Evolutionary conservation across 2,329 filamentous ascomycete genomes (phyloP), one percentile per base, ranked within the genome.

Genomic region (Elsinoe ampelina): DNA sequence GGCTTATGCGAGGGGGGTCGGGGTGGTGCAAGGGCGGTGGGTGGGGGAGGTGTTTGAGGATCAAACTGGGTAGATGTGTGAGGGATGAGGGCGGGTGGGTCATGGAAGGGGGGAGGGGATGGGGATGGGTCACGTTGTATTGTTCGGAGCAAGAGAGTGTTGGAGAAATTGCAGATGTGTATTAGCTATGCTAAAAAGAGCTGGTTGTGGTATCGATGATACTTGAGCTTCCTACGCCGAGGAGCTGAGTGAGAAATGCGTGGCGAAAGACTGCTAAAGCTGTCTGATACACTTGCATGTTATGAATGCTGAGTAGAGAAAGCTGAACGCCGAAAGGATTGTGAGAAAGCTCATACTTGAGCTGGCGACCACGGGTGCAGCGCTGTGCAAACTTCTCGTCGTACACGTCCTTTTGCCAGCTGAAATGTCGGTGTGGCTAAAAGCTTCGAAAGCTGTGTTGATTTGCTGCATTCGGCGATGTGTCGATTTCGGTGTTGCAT

Each of bases 1-100:
- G 61, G 80, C 79, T 55, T 85, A 83, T 71, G 82, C 80, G 12
- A 73, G 80, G 50, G 77, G 79, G 2, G 82, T 84, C 6, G 83
- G 80, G 67, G 80, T 78, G 0, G 78, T 85, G 54, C 78, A 83
- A 70, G 71, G 83, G 72, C 74, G 78, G 60, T 85, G 82, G 82
- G 72, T 85, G 20, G 77, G 75, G 19, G 78, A 82, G 58, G 73
- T 77, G 3, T 52, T 52, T 52, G 48, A 34, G 32, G 48, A 19
- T 19, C 19, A 19, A 19, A 15, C 15, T 19, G 15, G 39, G 4
- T 19, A 42, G 39, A 19, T 19, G 19, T 1, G 39, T 10, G 7
- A 3, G 15, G 4, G 39, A 10, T 15, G 15, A 19, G 3, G 15
- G 15, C 5, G 19, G 10, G n/a, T 15, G 39, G 19, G 41, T 22